phyloP scores from a whole-genome alignment of 192 early-diverging fungal genomes.

The Mortierella alpina region DNA sequence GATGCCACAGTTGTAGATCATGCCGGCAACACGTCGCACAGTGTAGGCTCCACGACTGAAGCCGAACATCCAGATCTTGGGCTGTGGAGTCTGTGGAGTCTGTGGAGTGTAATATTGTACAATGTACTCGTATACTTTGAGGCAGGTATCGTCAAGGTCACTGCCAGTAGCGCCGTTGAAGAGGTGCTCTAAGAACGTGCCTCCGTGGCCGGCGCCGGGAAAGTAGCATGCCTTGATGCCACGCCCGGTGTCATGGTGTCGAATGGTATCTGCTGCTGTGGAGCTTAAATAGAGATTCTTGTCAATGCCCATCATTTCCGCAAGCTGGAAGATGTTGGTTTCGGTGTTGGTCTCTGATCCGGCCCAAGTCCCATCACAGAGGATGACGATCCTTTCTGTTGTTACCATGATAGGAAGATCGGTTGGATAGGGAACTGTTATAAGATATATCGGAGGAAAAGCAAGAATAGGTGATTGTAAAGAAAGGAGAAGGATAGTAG shows the following conservation, averaged over 20 bases:
- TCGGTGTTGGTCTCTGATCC: slow-evolving; percentile 3
- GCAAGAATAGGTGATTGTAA: too few species aligned
- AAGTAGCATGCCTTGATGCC: slow-evolving; percentile 14
- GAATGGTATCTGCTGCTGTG: background rate
- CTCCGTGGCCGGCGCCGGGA: slow-evolving; percentile 3
- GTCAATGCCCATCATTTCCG: slow-evolving; percentile 8
- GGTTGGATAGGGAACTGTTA: too few species aligned
- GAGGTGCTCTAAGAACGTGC: slow-evolving; percentile 17
- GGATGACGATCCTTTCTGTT: background rate
- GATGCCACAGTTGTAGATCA: slow-evolving; percentile 43
- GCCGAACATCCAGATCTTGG: slow-evolving; percentile 56
- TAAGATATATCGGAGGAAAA: too few species aligned
- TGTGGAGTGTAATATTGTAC: background rate
- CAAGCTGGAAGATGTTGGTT: slow-evolving; percentile 21
- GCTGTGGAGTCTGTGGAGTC: background rate
- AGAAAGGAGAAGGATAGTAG: too few species aligned
- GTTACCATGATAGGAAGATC: too few species aligned
- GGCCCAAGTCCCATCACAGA: slow-evolving; percentile 23
- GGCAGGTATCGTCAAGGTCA: slow-evolving; percentile 2
- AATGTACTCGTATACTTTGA: slow-evolving; percentile 20
- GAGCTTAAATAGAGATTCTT: background rate
- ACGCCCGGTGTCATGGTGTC: background rate
- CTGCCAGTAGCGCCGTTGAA: background rate
- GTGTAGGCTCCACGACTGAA: slow-evolving; percentile 30
- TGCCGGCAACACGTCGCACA: slow-evolving; percentile 24